These are phyloP conservation scores for Anthracocystis panici-leucophaei DNA, from an alignment of 1,284 basidiomycete genomes.

Conservation along the genomic window DNA sequence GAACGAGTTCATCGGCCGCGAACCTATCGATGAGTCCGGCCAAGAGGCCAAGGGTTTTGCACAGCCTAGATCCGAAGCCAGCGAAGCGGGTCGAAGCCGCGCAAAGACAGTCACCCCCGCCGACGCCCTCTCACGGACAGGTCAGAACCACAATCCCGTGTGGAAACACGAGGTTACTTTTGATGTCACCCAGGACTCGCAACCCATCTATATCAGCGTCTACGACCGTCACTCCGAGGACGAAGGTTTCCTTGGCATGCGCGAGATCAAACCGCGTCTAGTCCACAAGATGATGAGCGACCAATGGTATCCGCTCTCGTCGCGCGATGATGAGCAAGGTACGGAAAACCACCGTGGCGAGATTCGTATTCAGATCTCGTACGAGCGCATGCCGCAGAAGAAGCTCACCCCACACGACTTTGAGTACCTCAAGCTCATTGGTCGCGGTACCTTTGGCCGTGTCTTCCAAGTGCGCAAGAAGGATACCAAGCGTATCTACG, in stretches of 20 bases:
- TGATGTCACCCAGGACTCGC: slow-evolving; percentile 91
- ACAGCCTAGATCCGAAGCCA: slow-evolving; percentile 75
- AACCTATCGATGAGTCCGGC: slow-evolving; percentile 85
- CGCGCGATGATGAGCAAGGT: slow-evolving; percentile 56
- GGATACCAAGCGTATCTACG: slow-evolving; percentile 98
- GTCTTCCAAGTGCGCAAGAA: slow-evolving; percentile 98
- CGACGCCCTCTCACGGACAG: slow-evolving; percentile 31
- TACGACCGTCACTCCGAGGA: slow-evolving; percentile 89
- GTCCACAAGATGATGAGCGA: slow-evolving; percentile 93
- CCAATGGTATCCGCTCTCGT: slow-evolving; percentile 90
- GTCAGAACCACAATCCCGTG: slow-evolving; percentile 83
- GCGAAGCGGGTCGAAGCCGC: slow-evolving; percentile 75
- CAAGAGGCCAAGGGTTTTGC: slow-evolving; percentile 86
- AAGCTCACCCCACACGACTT: slow-evolving; percentile 77
- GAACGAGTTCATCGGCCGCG: slow-evolving; percentile 95
- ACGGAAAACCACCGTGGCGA: slow-evolving; percentile 75
- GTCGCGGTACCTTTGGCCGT: slow-evolving; percentile 93
- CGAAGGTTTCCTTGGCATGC: slow-evolving; percentile 88
- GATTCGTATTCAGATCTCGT: slow-evolving; percentile 93
- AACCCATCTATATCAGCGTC: slow-evolving; percentile 87
- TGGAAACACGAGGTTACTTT: slow-evolving; percentile 97
- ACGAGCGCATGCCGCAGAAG: slow-evolving; percentile 74
- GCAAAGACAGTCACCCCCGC: slow-evolving; percentile 57
- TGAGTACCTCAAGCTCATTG: slow-evolving; percentile 98
- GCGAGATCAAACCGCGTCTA: slow-evolving; percentile 90